Evolutionary conservation across 2,329 filamentous ascomycete genomes (phyloP), one percentile per base, ranked within the genome.

Genomic region (Fusarium siculi): DNA sequence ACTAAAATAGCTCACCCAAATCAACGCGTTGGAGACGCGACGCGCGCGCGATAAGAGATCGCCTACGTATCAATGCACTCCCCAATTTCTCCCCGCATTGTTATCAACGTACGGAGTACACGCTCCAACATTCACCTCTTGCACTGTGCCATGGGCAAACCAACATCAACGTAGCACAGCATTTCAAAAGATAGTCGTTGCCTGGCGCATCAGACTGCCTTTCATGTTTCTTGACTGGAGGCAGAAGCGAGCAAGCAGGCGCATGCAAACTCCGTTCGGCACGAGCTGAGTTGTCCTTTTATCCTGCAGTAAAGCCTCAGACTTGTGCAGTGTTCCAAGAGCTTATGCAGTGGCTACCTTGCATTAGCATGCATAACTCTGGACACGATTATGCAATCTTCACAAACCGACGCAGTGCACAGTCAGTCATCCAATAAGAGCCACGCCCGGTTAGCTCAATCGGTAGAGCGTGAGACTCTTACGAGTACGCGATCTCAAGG

Each of bases 401-500:
- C n/a, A 61, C 7, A 16, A 9, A 2, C 4, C 8, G 9, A 14
- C 19, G 18, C 40, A 44, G 8, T 52, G 44, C 16, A 11, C 0
- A 1, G 0, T 0, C 16, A 15, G 7, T n/a, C 8, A 60, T 79
- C 65, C 56, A 71, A 73, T 66, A 60, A 71, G 68, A 70, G 61
- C 16, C 81, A 81, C 79, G 79, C 80, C 79, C 81, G 76, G 71
- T 77, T 78, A 77, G 76, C 75, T 79, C 77, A 78, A 79, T 79
- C 77, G 77, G 76, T 90, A 91, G 89, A 91, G 89, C 89, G 88
- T 90, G 86, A 90, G 89, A 90, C 89, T 91, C 89, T 87, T 87
- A 87, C 9, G 74, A 78, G 77, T 77, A 70, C 77, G 65, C 76
- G 57, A 87, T 86, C 86, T 87, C 83, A 86, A 87, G 85, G 85